These are phyloP conservation scores for Suillus subaureus DNA, from an alignment of 768 basidiomycete genomes.

Conservation along the genomic window DNA sequence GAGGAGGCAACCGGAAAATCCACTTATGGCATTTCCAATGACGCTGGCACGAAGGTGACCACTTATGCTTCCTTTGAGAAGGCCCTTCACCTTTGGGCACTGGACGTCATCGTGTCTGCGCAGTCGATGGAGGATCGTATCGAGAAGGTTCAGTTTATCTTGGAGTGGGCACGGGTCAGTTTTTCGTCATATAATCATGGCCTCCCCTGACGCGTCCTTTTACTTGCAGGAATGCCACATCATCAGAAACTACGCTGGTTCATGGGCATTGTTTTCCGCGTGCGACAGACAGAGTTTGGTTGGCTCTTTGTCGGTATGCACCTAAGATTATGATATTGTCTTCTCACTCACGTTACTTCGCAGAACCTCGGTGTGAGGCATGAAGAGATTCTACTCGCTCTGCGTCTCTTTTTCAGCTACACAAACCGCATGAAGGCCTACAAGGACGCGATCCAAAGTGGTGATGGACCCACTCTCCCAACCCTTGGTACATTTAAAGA, in stretches of 20 bases:
- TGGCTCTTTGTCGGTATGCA: slow-evolving; percentile 15
- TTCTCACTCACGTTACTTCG: background rate
- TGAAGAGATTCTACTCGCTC: background rate
- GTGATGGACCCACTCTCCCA: slow-evolving; percentile 32
- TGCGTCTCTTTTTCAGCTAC: background rate
- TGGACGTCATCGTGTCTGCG: slow-evolving; percentile 36
- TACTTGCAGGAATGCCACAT: slow-evolving; percentile 44
- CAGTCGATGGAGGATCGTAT: slow-evolving; percentile 22
- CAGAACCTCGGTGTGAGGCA: background rate
- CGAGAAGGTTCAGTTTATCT: slow-evolving; percentile 42
- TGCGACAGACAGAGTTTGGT: slow-evolving; percentile 43
- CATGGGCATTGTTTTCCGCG: slow-evolving; percentile 43
- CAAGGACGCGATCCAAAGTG: slow-evolving; percentile 31
- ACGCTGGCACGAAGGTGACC: slow-evolving; percentile 30
- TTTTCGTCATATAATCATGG: background rate
- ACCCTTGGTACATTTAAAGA: background rate
- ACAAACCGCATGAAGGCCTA: slow-evolving; percentile 32
- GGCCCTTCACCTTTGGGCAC: slow-evolving; percentile 44
- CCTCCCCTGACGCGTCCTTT: slow-evolving; percentile 7
- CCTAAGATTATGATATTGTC: too few species aligned
- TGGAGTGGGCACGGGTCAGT: slow-evolving; percentile 46
- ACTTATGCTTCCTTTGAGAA: slow-evolving; percentile 38
- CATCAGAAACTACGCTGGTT: slow-evolving; percentile 47
- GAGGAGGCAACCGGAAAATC: slow-evolving; percentile 28
- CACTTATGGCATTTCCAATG: slow-evolving; percentile 2